Evolutionary conservation across 1,284 basidiomycete species (phyloP).

Genomic region (Agaricales sp.): DNA sequence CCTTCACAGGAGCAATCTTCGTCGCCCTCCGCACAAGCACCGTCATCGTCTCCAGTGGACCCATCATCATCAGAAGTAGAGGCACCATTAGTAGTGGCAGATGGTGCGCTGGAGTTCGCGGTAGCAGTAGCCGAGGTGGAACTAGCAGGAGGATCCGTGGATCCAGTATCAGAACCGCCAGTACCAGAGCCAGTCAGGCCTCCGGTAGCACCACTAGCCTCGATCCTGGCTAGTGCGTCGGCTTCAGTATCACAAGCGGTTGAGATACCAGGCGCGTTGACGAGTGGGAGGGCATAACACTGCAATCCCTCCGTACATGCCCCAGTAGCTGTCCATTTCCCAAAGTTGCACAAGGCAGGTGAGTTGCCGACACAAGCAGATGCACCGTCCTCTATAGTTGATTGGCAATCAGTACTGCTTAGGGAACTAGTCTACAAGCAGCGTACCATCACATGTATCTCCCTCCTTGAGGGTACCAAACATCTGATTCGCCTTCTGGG

Average conservation of each 20-base stretch:
- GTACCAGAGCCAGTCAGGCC: slow-evolving; percentile 21
- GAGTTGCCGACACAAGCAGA: slow-evolving; percentile 9
- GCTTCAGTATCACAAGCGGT: slow-evolving; percentile 1
- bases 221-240: slow-evolving; percentile 1
- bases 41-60: too few relatives aligned
- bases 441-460: slow-evolving; percentile 1
- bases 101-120: too few relatives aligned
- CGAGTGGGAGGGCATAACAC: slow-evolving; percentile 16
- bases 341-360: slow-evolving; percentile 15
- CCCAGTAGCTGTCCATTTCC: slow-evolving; percentile 10
- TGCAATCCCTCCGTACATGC: slow-evolving; percentile 10
- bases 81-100: too few relatives aligned
- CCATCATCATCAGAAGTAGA: too few relatives aligned
- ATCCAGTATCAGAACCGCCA: not conserved
- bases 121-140: too few relatives aligned
- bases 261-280: slow-evolving; percentile 13
- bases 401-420: too few relatives aligned
- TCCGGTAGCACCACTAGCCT: slow-evolving; percentile 25
- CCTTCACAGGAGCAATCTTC: too few relatives aligned
- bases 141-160: too few relatives aligned
- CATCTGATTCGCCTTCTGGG: slow-evolving; percentile 4
- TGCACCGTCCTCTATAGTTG: slow-evolving; percentile 3
- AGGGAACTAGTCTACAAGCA: not conserved
- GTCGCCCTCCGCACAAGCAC: too few relatives aligned
- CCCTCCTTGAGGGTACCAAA: slow-evolving; percentile 2